Evolutionary conservation across 441 rosid genomes (phyloP), one percentile per base, ranked within the genome.

Genomic region (Francoa sonchifolia): DNA sequence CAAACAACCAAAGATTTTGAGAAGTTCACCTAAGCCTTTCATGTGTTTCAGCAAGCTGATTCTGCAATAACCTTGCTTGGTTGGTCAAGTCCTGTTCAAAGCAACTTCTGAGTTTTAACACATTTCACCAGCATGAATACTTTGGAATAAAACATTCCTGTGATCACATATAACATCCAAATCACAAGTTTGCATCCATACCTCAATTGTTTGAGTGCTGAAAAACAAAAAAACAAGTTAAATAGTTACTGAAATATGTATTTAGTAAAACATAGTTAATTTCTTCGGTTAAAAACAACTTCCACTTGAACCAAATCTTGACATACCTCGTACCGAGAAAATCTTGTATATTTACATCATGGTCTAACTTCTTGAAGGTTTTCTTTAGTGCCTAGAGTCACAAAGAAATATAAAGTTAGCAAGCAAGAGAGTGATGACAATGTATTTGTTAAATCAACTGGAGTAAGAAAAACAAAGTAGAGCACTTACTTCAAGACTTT

Each of bases 151-250:
- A 10, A 40, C 34, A 38, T 31, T 26, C 6, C 44, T 52, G 22
- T 35, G 26, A 41, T 35, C 19, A 23, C 3, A 18, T 13, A 19
- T 18, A 47, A 26, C 8, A 36, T 25, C 39, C 13, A 23, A 47
- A 19, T 15, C 12, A 36, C 5, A 32, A 17, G 33, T 31, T 32
- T 0, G 16, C 47, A 42, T 32, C 17, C 59, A 35, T 77, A 80
- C 95, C 95, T 80, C 92, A 26, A 58, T 11, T 47, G 77, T 65
- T 56, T 65, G 85, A 54, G 73, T 63, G 46, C 95, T 84, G 92
- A 55, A 65, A 65, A 48, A 65, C 43, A 19, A 42, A 61, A 12
- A 32, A 21, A 8, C 39, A 13, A 55, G 35, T 5, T 33, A 21
- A 21, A 21, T 21, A 21, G 2, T 21, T 2, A 6, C 6, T 21